Percentiles rank a stretch among this genome's conserved stretches.
phyloP scores from a whole-genome alignment of 805 yeast species.

The Candida vartiovaarae region DNA sequence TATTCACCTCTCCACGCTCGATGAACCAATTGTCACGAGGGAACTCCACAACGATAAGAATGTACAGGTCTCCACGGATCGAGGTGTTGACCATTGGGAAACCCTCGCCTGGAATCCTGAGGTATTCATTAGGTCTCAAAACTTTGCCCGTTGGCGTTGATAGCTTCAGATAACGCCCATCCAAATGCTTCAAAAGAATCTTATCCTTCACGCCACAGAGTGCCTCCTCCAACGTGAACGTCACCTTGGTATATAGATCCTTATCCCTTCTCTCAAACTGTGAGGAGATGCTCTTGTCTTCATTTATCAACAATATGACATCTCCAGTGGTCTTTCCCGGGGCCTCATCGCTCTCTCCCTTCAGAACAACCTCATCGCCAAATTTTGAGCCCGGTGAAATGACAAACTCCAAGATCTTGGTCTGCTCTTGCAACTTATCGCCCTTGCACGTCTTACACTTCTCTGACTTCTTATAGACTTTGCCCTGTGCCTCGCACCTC shows the following conservation, averaged over 20 bases:
- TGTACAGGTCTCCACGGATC: conserved; percentile 60
- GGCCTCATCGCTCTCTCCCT: conserved; percentile 71
- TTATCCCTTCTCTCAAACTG: conserved; percentile 48
- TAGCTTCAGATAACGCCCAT: conserved; percentile 64
- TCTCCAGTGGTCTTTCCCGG: conserved; percentile 74
- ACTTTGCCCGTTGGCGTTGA: conserved; percentile 75
- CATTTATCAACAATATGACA: conserved; percentile 54
- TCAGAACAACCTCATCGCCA: conserved; percentile 53
- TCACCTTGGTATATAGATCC: conserved; percentile 56
- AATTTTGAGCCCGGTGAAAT: conserved; percentile 64
- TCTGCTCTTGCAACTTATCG: conserved; percentile 49
- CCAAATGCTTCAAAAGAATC: conserved; percentile 63
- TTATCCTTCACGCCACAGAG: conserved; percentile 71
- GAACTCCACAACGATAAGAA: conserved; percentile 67
- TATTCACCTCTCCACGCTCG: conserved; percentile 58
- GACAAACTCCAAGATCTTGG: conserved; percentile 68
- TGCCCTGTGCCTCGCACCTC: conserved; percentile 68
- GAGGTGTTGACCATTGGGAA: conserved; percentile 53
- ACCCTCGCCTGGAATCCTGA: conserved; percentile 67
- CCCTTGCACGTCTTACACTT: conserved; percentile 76
- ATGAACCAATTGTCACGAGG: conserved; percentile 82
- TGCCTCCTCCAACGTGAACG: conserved; percentile 70
- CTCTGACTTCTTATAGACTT: conserved; percentile 53
- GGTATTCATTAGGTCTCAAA: conserved; percentile 63
- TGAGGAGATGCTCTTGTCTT: conserved; percentile 26